A percentile compares a stretch with the other conserved stretches of the same genome.
Evolutionary conservation across 176 grass and related monocot genomes (phyloP).

Genomic region (Juncus effusus): DNA sequence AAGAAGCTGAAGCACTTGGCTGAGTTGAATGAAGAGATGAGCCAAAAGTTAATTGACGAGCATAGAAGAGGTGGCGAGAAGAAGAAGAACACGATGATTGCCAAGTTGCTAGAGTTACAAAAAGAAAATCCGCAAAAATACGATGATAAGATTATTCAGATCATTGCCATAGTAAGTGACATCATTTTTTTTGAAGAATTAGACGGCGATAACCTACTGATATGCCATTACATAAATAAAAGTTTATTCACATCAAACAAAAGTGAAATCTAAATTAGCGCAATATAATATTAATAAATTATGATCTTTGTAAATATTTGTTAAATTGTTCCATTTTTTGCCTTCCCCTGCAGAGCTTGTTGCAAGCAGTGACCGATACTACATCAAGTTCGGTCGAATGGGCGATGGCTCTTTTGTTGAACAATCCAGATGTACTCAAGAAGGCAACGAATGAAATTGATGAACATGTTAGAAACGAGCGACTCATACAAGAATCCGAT

Average conservation of each 20-base stretch:
- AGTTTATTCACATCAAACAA: too few species aligned
- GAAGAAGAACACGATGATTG: background rate
- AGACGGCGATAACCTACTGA: too few species aligned
- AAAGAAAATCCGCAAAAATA: slow-evolving; percentile 11
- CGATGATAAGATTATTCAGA: slow-evolving; percentile 12
- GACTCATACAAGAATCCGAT: slow-evolving; percentile 20
- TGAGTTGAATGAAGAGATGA: background rate
- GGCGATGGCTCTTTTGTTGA: slow-evolving; percentile 21
- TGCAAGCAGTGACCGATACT: slow-evolving; percentile 25
- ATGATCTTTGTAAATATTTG: background rate
- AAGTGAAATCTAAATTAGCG: background rate
- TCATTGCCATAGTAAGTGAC: background rate
- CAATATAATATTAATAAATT: background rate
- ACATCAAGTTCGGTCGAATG: slow-evolving; percentile 26
- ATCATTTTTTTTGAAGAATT: background rate
- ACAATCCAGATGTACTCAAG: slow-evolving; percentile 11
- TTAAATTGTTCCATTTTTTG: too few species aligned
- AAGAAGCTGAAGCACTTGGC: background rate
- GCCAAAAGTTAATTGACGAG: slow-evolving; percentile 12
- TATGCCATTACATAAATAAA: too few species aligned
- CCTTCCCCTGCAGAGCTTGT: background rate
- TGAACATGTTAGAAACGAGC: slow-evolving; percentile 3
- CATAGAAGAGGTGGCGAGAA: background rate
- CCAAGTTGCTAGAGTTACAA: slow-evolving; percentile 17
- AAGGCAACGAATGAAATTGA: slow-evolving; percentile 21